These are phyloP conservation scores for Solanum lycopersicoides DNA, from an alignment of 257 asterid genomes.

Conservation along the genomic window DNA sequence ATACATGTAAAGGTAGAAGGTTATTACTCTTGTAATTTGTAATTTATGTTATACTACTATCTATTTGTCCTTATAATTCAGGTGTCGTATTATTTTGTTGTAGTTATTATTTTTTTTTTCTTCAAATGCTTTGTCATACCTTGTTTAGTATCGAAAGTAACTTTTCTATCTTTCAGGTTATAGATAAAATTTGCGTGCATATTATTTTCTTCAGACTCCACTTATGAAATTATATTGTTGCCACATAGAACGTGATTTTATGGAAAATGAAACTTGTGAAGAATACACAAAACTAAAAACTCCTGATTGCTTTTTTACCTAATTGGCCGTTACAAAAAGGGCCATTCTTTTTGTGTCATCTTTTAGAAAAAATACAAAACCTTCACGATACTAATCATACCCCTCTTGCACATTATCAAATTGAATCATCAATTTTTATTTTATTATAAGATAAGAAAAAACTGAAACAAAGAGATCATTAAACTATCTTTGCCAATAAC, in stretches of 20 bases:
- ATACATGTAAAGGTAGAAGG: neutral
- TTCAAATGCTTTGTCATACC: neutral
- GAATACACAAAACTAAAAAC: neutral
- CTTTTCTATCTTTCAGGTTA: neutral
- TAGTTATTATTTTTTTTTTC: neutral
- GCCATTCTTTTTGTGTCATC: slow-evolving; percentile 1
- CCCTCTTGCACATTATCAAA: neutral
- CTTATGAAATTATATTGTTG: too few relatives aligned
- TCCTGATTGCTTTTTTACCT: neutral
- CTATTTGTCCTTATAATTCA: too few relatives aligned
- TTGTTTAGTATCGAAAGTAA: neutral
- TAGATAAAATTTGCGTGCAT: rapidly evolving
- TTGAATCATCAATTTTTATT: neutral
- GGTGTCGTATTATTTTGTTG: neutral
- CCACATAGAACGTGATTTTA: neutral
- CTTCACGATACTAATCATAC: slow-evolving; percentile 28
- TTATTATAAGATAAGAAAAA: slow-evolving; percentile 1
- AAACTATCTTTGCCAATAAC: neutral
- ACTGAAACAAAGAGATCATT: neutral
- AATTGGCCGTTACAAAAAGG: slow-evolving; percentile 3
- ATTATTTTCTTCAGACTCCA: neutral
- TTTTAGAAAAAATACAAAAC: slow-evolving; percentile 4
- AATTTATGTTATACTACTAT: neutral
- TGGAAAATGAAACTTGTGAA: neutral
- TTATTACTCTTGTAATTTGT: neutral